Base-by-base conservation (phyloP, 805 yeast species). In the Schizosaccharomyces japonicus region DNA sequence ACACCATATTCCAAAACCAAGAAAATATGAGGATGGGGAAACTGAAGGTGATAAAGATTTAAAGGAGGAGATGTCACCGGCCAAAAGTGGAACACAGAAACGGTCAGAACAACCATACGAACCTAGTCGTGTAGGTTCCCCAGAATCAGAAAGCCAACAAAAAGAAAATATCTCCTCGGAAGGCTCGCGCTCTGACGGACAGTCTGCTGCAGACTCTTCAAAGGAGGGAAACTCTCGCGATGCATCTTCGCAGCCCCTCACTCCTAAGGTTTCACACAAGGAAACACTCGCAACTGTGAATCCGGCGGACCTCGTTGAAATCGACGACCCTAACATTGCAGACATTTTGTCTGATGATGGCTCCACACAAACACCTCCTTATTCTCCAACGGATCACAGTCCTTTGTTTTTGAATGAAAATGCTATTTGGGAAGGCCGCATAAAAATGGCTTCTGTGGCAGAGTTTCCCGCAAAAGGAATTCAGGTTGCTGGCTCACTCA, bases 371-470 rank as follows among this genome's bases (percentile, higher is more conserved):
- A 29, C 15, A 17, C 30, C n/a, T n/a, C 42, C 42, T 10, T 36
- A 36, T 36, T 36, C 42, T 13, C 42, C 42, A 19, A 23, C 17
- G 13, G 42, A n/a, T n/a, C n/a, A n/a, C n/a, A n/a, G n/a, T n/a
- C n/a, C n/a, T n/a, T n/a, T n/a, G n/a, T 32, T 45, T 28, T 48
- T 48, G 31, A n/a, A 23, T 17, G 53, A 51, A 49, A 53, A 48
- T 46, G 51, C 49, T 47, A 56, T 68, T 17, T 76, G 74, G 78
- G 48, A 57, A 4, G 78, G 79, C 1, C 60, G 57, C 17, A 60
- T 72, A 1, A 58, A 63, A 2, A 71, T 72, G 60, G 69, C 73
- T 3, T 71, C 71, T 17, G 65, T 71, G 48, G 66, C 71, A 1
- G 59, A 63, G 21, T 69, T 73, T 51, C 55, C 60, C 3, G 70